Evolutionary conservation across 768 basidiomycete species (phyloP), one percentile per base, ranked within the genome.

Genomic region (Kwoniella europaea): DNA sequence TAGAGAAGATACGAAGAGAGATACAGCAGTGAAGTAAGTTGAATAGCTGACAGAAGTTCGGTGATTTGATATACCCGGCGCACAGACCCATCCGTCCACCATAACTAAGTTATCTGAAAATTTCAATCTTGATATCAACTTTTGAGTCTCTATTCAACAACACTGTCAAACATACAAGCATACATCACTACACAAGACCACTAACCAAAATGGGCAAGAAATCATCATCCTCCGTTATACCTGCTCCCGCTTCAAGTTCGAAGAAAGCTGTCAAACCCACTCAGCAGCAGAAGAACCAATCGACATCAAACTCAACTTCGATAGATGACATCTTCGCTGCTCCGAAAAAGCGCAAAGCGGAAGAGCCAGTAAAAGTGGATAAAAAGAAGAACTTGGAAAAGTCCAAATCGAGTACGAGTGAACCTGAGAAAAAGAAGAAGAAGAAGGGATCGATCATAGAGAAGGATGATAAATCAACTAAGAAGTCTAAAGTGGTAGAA

Each of bases 321-420:
- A 70, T 70, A 29, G 68, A 70, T 57, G 68, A 70, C 43, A 70
- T 70, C 13, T 70, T 70, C 18, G 68, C 68, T 16, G 63, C 68
- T n/a, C 63, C 68, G 6, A 70, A 70, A 35, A 70, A 70, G 41
- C 24, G 55, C 5, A 70, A 70, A 35, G 56, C 46, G 13, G 61
- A 59, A 6, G 58, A 65, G 35, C 27, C 24, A 18, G 24, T 27
- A 4, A n/a, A n/a, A 16, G 20, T 6, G 22, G 41, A 58, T 9
- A 60, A 59, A 44, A 50, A 52, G 73, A 79, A 79, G 72, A 75
- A 79, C 68, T 75, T 76, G 50, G 68, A 65, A 43, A 75, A 71
- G 54, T 68, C 64, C 12, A 54, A 63, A 15, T 58, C 58, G 2
- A 35, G 57, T 43, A 18, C 55, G 55, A 56, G 4, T 18, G 55